These are phyloP conservation scores for Solidago caesia DNA, from an alignment of 129 eudicot species.

Conservation along the genomic window DNA sequence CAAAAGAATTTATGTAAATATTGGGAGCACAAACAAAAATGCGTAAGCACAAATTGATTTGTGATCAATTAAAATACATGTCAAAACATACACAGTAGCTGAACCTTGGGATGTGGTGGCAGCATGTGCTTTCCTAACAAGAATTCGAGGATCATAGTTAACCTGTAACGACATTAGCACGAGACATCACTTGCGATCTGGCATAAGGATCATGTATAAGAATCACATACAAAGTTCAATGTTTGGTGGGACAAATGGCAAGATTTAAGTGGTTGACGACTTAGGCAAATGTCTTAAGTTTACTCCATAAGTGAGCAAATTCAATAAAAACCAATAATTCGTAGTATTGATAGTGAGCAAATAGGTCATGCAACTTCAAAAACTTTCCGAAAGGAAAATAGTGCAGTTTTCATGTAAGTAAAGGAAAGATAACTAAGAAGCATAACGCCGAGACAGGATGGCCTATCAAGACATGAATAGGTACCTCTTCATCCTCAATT, in stretches of 20 bases:
- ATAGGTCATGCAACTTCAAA: not conserved
- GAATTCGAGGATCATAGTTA: constrained; percentile 65
- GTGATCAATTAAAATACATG: constrained; percentile 15
- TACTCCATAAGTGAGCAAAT: not conserved
- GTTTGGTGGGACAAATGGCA: not conserved
- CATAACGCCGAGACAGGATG: no score
- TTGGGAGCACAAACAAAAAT: constrained; percentile 13
- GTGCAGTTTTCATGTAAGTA: no score
- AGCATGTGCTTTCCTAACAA: constrained; percentile 86
- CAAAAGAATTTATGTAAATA: constrained; percentile 11
- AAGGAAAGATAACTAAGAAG: not conserved
- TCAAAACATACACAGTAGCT: constrained; percentile 88
- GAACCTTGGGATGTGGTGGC: constrained; percentile 86
- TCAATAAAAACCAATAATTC: not conserved
- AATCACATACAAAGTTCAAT: not conserved
- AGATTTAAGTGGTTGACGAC: not conserved
- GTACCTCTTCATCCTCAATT: constrained; percentile 8
- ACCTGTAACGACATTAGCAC: constrained; percentile 43
- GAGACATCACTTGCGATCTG: not conserved
- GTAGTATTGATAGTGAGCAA: not conserved
- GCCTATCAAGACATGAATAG: not conserved
- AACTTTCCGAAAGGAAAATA: not conserved
- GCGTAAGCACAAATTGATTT: constrained; percentile 16
- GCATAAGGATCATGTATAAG: not conserved
- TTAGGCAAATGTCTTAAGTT: not conserved